phyloP scores from a whole-genome alignment of 352 stramenopile genomes.

The Paralagenidium karlingii region DNA sequence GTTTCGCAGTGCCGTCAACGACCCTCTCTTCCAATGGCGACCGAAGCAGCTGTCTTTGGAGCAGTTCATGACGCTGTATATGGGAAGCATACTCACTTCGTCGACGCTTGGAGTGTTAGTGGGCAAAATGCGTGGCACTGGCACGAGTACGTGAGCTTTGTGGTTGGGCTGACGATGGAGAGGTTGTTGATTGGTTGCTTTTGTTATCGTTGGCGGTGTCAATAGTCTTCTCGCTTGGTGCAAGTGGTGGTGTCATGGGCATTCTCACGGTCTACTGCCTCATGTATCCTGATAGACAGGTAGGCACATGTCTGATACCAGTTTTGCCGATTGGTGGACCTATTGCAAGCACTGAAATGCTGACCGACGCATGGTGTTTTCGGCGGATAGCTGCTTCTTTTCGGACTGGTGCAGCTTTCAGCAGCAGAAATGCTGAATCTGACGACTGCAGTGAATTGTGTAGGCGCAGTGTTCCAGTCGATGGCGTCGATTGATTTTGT shows the following conservation, averaged over 20 bases:
- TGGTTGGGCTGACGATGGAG: background rate
- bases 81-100: slow-evolving; percentile 51
- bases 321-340: too few species aligned
- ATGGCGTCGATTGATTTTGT: slow-evolving; percentile 57
- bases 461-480: slow-evolving; percentile 45
- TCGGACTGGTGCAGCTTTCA: slow-evolving; percentile 40
- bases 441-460: slow-evolving; percentile 40
- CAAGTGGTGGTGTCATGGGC: slow-evolving; percentile 68
- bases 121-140: slow-evolving; percentile 44
- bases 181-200: background rate
- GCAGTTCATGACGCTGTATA: slow-evolving; percentile 29
- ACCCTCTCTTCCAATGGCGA: slow-evolving; percentile 1
- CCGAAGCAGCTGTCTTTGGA: slow-evolving; percentile 32
- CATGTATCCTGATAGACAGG: slow-evolving; percentile 47
- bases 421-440: slow-evolving; percentile 50
- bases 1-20: slow-evolving; percentile 12
- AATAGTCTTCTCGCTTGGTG: slow-evolving; percentile 68
- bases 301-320: slow-evolving; percentile 9
- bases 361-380: background rate
- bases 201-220: background rate
- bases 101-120: slow-evolving; percentile 53
- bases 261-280: slow-evolving; percentile 70
- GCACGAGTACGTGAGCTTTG: slow-evolving; percentile 16
- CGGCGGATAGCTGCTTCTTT: slow-evolving; percentile 27
- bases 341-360: background rate